Percentiles rank a stretch among this genome's conserved stretches.
phyloP scores from a whole-genome alignment of 2,329 filamentous ascomycete genomes.

The Diaporthe eres region DNA sequence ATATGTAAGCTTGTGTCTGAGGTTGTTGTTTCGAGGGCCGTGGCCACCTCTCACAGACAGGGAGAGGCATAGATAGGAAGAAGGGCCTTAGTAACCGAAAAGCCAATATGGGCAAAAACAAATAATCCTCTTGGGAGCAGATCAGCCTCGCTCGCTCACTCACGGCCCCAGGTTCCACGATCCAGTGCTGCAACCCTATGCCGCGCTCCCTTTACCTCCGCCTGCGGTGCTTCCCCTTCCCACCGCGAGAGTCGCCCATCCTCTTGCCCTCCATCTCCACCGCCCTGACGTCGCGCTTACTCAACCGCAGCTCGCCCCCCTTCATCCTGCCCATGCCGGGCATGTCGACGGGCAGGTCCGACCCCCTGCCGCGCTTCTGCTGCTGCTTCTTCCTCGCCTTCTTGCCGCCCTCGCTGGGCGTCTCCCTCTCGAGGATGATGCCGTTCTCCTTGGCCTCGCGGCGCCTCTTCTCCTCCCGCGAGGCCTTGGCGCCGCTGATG shows the following conservation, averaged over 20 bases:
- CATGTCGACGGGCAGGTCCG: conserved; percentile 73
- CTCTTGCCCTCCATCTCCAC: conserved; percentile 78
- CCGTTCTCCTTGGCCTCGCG: conserved; percentile 90
- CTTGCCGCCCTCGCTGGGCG: conserved; percentile 52
- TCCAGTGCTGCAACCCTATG: background rate
- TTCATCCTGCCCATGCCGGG: conserved; percentile 86
- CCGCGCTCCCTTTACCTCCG: conserved; percentile 51
- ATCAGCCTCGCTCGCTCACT: conserved; percentile 2
- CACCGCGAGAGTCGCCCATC: conserved; percentile 47
- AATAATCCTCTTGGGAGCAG: background rate
- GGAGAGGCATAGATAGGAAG: background rate
- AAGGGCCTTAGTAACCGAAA: conserved; percentile 1
- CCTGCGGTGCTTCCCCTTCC: conserved; percentile 47
- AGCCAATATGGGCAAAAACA: background rate
- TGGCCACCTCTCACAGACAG: background rate
- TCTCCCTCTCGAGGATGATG: conserved; percentile 80
- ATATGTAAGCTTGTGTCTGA: conserved; percentile 12
- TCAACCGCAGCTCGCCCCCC: conserved; percentile 84
- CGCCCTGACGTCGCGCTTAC: conserved; percentile 79
- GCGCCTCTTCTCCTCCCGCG: conserved; percentile 79
- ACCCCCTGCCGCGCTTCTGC: conserved; percentile 57
- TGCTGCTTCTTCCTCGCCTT: conserved; percentile 55
- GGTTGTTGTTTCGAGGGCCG: conserved; percentile 18
- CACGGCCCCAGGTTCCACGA: background rate
- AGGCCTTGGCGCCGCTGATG: conserved; percentile 77